Conservation (phyloP, 192 early-diverging fungal genomes). For the Neocallimastix lanati region DNA sequence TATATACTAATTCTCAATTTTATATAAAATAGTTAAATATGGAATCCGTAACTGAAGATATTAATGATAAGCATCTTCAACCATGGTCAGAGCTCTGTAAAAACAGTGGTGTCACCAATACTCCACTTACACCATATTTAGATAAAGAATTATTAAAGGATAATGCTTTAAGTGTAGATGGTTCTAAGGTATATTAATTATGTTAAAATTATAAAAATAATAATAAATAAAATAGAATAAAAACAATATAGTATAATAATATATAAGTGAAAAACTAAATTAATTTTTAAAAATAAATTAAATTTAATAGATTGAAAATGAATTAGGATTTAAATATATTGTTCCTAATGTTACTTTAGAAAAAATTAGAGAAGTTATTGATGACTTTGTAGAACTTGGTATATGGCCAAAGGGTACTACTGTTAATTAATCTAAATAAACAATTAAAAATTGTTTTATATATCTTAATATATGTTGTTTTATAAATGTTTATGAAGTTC, state of each 20-base stretch:
- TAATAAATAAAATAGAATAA: too few species aligned
- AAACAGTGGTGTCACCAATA: constrained; percentile 45
- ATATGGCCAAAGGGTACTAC: constrained; percentile 49
- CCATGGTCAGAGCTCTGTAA: constrained; percentile 84
- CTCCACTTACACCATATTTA: constrained; percentile 80
- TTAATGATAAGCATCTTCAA: constrained; percentile 80
- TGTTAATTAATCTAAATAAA: constrained; percentile 16
- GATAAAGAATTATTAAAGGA: constrained; percentile 82
- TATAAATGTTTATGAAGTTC: too few species aligned
- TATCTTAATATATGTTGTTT: constrained; percentile 65
- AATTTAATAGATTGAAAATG: constrained; percentile 43
- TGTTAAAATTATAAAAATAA: too few species aligned
- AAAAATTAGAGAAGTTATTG: constrained; percentile 50
- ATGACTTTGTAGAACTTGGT: constrained; percentile 58
- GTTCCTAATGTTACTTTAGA: constrained; percentile 46
- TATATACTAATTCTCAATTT: too few species aligned
- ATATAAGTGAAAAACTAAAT: too few species aligned
- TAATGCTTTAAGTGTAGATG: constrained; percentile 68
- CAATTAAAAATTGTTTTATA: constrained; percentile 65
- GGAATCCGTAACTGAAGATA: constrained; percentile 70
- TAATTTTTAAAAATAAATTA: too few species aligned
- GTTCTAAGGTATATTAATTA: constrained; percentile 41
- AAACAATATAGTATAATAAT: too few species aligned
- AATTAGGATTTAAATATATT: constrained; percentile 49
- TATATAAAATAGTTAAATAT: constrained; percentile 71